Percentiles rank a stretch among this genome's conserved stretches.
Conservation (phyloP, 768 basidiomycete genomes). For the Trametes villosa region DNA sequence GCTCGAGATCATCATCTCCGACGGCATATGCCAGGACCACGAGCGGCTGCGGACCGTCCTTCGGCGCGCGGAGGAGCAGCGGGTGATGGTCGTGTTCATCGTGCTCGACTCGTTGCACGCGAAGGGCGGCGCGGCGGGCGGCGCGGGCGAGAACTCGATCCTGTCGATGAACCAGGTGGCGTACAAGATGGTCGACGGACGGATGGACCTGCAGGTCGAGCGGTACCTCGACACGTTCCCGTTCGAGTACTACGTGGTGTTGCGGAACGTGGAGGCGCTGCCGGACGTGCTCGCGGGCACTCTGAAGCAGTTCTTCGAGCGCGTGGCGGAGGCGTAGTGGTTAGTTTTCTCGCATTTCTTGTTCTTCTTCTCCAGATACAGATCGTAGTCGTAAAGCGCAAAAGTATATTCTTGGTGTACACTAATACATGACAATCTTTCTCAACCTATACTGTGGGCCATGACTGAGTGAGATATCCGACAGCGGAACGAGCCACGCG, state of each 20-base stretch:
- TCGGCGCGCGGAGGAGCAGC: conserved; percentile 84
- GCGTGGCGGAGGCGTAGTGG: conserved; percentile 68
- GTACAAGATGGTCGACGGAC: conserved; percentile 79
- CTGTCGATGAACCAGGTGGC: conserved; percentile 91
- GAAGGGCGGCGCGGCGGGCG: conserved; percentile 36
- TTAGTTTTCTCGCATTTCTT: background rate
- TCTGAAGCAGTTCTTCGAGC: conserved; percentile 90
- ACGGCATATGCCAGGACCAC: conserved; percentile 98
- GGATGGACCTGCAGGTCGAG: conserved; percentile 85
- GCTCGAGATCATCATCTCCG: conserved; percentile 96
- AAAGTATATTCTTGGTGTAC: background rate
- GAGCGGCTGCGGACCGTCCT: conserved; percentile 79
- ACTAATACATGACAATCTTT: background rate
- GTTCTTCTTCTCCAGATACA: background rate
- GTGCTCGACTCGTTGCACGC: conserved; percentile 87
- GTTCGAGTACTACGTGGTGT: conserved; percentile 96
- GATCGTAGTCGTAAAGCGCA: background rate
- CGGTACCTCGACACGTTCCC: conserved; percentile 96
- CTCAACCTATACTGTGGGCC: too few species aligned
- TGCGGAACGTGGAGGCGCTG: conserved; percentile 87
- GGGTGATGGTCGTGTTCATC: conserved; percentile 96
- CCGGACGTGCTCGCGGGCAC: conserved; percentile 90
- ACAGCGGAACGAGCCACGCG: conserved; percentile 6
- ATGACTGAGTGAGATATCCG: background rate
- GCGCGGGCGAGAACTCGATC: conserved; percentile 64